Percentiles rank a stretch among this genome's conserved stretches.
Conservation (phyloP, 2,329 filamentous ascomycete species). For the Coniella vitis region DNA sequence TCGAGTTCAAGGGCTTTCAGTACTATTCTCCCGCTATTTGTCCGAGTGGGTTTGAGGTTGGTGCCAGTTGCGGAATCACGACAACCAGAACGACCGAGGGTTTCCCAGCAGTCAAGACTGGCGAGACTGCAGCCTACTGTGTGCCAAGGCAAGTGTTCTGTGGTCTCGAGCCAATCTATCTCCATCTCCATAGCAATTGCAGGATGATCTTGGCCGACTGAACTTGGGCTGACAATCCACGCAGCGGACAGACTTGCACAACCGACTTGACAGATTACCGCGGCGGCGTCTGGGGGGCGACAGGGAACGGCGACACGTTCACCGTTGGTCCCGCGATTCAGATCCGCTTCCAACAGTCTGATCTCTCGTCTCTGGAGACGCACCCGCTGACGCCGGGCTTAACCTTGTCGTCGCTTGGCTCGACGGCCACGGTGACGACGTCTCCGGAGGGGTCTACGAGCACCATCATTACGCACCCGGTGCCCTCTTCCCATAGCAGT, state of each 20-base stretch:
- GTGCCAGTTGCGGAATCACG: conserved; percentile 24
- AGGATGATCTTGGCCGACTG: not conserved
- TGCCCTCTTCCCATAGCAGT: too few species aligned
- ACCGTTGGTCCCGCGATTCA: conserved; percentile 32
- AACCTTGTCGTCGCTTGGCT: conserved; percentile 8
- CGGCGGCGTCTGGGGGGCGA: conserved; percentile 31
- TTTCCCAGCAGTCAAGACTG: conserved; percentile 23
- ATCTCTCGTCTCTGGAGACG: conserved; percentile 29
- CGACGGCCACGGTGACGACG: not conserved
- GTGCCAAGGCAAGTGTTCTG: conserved; percentile 19
- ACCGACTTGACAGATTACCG: conserved; percentile 34
- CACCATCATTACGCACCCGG: too few species aligned
- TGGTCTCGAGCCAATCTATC: too few species aligned
- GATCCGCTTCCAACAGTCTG: conserved; percentile 30
- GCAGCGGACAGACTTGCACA: conserved; percentile 31
- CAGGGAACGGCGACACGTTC: conserved; percentile 14
- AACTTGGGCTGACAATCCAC: conserved; percentile 3
- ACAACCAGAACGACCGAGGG: conserved; percentile 24
- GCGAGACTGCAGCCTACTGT: conserved; percentile 27
- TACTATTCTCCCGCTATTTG: conserved; percentile 36
- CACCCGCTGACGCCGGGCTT: conserved; percentile 30
- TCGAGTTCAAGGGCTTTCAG: conserved; percentile 29
- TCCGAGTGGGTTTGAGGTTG: conserved; percentile 30
- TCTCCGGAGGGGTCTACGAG: not conserved
- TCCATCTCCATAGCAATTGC: not conserved